A percentile compares a stretch with the other conserved stretches of the same genome.
Conservation (phyloP, 2,329 filamentous ascomycete genomes). For the Cercospora sp. region DNA sequence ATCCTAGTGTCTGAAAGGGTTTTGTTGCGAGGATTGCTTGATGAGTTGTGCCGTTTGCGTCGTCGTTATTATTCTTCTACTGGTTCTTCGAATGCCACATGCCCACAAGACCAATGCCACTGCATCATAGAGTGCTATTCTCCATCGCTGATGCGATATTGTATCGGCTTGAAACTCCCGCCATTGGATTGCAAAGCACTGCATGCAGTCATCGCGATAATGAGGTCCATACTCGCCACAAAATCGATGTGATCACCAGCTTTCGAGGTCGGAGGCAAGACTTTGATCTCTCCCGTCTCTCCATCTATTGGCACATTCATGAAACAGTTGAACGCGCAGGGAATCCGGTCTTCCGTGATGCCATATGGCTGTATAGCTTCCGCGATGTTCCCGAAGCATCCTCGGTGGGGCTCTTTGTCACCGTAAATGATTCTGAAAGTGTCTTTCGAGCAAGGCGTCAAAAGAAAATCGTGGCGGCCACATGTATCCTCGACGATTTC, state of each 20-base stretch:
- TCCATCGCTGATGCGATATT: slow-evolving; percentile 11
- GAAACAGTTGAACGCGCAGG: slow-evolving; percentile 34
- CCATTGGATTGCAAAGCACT: slow-evolving; percentile 31
- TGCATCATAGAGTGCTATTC: not conserved
- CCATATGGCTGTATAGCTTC: slow-evolving; percentile 26
- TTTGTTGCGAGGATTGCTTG: not conserved
- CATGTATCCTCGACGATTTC: slow-evolving; percentile 25
- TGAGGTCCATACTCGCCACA: slow-evolving; percentile 34
- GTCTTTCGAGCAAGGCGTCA: slow-evolving; percentile 29
- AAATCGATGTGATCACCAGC: slow-evolving; percentile 33
- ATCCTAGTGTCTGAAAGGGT: not conserved
- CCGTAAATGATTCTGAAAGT: slow-evolving; percentile 32
- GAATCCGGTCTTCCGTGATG: slow-evolving; percentile 28
- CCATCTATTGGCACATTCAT: slow-evolving; percentile 35
- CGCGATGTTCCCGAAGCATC: slow-evolving; percentile 34
- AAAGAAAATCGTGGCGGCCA: slow-evolving; percentile 26
- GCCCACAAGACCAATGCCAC: not conserved
- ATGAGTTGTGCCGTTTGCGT: not conserved
- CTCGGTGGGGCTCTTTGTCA: slow-evolving; percentile 31
- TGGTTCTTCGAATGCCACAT: not conserved
- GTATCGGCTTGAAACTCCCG: slow-evolving; percentile 30
- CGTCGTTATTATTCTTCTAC: not conserved
- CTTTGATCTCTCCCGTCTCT: slow-evolving; percentile 27
- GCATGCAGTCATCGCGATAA: slow-evolving; percentile 32
- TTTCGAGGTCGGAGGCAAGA: slow-evolving; percentile 30